phyloP scores from a whole-genome alignment of 495 filamentous ascomycete species.

The Aspergillus olivimuriae region DNA sequence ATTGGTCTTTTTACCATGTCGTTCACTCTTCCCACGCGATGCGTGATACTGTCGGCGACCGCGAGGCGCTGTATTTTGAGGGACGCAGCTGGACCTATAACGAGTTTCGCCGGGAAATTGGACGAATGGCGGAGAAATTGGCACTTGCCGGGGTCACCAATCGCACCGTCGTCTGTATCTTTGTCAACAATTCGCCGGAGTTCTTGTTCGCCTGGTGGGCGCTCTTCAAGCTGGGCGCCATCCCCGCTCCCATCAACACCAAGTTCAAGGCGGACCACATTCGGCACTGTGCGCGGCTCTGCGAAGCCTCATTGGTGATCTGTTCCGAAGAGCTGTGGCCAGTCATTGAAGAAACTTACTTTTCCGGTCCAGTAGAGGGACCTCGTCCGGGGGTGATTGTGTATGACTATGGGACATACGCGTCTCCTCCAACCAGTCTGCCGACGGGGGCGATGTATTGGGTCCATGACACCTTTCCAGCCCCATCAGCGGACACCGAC shows the following conservation, averaged over 20 bases:
- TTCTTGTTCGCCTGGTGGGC: conserved; percentile 3
- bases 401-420: conserved; percentile 1
- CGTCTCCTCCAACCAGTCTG: background rate
- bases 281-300: conserved; percentile 1
- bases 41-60: background rate
- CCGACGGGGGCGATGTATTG: background rate
- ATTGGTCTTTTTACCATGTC: conserved; percentile 3
- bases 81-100: conserved; percentile 1
- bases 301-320: background rate
- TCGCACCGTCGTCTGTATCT: background rate
- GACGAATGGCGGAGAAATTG: background rate
- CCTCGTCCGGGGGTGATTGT: too few relatives aligned
- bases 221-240: conserved; percentile 1
- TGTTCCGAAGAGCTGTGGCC: background rate
- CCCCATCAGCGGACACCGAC: background rate
- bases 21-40: background rate
- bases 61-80: conserved; percentile 1
- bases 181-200: conserved; percentile 3
- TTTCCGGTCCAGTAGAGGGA: too few relatives aligned
- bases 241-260: conserved; percentile 1
- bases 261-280: conserved; percentile 4
- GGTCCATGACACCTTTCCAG: background rate
- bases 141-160: background rate
- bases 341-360: background rate
- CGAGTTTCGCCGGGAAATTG: background rate